phyloP scores from a whole-genome alignment of 345 rosid genomes.

The Capsella bursapastoris region DNA sequence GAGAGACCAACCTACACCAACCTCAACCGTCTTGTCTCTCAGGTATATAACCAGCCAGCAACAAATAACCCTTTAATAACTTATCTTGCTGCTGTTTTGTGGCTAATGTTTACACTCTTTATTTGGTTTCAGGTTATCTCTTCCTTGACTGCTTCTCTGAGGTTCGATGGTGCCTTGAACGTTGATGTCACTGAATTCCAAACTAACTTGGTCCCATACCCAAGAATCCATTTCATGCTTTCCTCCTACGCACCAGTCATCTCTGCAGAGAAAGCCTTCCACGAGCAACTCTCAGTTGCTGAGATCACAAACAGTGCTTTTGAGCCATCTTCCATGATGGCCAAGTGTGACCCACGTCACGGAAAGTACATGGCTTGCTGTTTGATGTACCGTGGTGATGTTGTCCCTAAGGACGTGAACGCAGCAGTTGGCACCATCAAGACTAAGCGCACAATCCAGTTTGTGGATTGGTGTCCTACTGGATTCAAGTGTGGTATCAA shows the following conservation, averaged over 20 bases:
- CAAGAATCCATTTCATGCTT: conserved; percentile 88
- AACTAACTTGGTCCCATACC: conserved; percentile 81
- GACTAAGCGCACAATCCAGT: conserved; percentile 76
- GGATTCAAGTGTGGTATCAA: conserved; percentile 81
- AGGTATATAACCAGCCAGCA: conserved; percentile 41
- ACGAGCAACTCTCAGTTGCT: conserved; percentile 66
- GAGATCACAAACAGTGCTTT: conserved; percentile 65
- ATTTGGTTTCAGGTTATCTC: conserved; percentile 58
- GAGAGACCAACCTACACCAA: conserved; percentile 83
- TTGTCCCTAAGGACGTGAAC: conserved; percentile 77
- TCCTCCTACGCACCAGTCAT: conserved; percentile 81
- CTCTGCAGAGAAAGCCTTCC: conserved; percentile 66
- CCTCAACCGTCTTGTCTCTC: conserved; percentile 76
- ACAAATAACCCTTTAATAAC: background rate
- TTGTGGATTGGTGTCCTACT: conserved; percentile 85
- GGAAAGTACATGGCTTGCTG: conserved; percentile 91
- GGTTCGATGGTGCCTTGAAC: conserved; percentile 81
- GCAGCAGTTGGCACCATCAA: conserved; percentile 81
- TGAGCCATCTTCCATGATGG: conserved; percentile 67
- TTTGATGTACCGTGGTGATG: conserved; percentile 83
- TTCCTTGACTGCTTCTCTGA: conserved; percentile 74
- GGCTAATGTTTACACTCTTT: background rate
- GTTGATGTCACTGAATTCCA: conserved; percentile 83
- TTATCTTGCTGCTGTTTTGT: background rate
- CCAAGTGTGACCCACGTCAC: conserved; percentile 83